These are phyloP conservation scores for Bolboschoenus planiculmis DNA, from an alignment of 176 grass and related monocot species.

Conservation along the genomic window DNA sequence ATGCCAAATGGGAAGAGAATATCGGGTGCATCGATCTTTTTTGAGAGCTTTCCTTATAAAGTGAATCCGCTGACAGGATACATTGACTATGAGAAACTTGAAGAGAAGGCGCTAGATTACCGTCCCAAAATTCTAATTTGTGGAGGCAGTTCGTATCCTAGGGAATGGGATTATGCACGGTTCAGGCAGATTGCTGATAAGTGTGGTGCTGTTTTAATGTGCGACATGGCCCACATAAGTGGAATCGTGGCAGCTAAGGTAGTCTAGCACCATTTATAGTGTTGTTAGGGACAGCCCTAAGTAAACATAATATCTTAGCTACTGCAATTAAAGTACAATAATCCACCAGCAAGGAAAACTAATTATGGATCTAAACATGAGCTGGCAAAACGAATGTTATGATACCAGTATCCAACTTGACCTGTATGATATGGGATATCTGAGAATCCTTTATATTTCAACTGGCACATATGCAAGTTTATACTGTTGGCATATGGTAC, in stretches of 20 bases:
- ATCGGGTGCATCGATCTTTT: conserved; percentile 60
- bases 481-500: not conserved
- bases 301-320: not conserved
- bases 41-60: conserved; percentile 55
- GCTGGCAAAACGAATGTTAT: not conserved
- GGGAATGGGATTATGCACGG: conserved; percentile 65
- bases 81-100: conserved; percentile 56
- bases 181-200: conserved; percentile 49
- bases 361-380: not conserved
- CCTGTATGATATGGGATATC: not conserved
- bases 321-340: not conserved
- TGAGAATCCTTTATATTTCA: not conserved
- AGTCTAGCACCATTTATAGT: not conserved
- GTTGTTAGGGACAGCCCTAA: not conserved
- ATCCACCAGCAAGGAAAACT: not conserved
- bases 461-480: not conserved
- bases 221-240: conserved; percentile 77
- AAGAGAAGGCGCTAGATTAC: conserved; percentile 51
- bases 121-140: conserved; percentile 51
- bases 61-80: conserved; percentile 48
- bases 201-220: conserved; percentile 55
- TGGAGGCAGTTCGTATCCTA: conserved; percentile 51
- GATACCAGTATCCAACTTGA: not conserved
- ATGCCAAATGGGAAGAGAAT: conserved; percentile 59
- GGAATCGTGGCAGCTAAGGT: conserved; percentile 67